Evolutionary conservation across 1,284 basidiomycete species (phyloP).

Genomic region (Inonotus hispidus): DNA sequence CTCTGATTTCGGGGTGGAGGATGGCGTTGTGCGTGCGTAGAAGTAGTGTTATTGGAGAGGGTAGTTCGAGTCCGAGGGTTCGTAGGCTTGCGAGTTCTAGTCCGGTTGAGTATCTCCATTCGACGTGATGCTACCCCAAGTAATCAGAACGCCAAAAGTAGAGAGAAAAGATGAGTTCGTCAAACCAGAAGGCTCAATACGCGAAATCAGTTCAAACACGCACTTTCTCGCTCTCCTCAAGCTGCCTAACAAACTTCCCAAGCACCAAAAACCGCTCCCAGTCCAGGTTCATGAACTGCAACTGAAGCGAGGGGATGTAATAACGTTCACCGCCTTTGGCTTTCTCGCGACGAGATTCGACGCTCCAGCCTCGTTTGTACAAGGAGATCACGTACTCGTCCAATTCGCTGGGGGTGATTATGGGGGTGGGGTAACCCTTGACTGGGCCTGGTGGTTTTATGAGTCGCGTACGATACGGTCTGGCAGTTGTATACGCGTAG

Average conservation of each 20-base stretch:
- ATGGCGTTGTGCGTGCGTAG: slow-evolving; percentile 34
- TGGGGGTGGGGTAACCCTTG: slow-evolving; percentile 19
- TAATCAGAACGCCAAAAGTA: not conserved
- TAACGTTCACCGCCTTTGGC: not conserved
- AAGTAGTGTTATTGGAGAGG: not conserved
- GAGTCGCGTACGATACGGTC: no score
- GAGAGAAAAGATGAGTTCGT: no score
- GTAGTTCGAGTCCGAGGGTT: slow-evolving; percentile 14
- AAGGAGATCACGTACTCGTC: slow-evolving; percentile 29
- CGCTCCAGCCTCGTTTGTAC: slow-evolving; percentile 31
- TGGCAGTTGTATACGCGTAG: no score
- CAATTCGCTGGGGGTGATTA: slow-evolving; percentile 30
- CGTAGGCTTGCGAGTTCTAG: not conserved
- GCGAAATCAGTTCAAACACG: not conserved
- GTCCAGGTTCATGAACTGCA: no score
- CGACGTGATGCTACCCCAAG: slow-evolving; percentile 6
- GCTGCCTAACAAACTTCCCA: not conserved
- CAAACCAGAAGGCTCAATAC: no score
- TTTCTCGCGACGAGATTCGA: not conserved
- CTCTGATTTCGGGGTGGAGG: slow-evolving; percentile 11
- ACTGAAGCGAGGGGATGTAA: not conserved
- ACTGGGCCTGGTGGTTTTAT: not conserved
- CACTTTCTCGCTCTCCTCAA: slow-evolving; percentile 16
- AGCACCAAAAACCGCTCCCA: not conserved
- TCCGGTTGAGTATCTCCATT: not conserved